Base-by-base conservation (phyloP, 129 eudicot genomes). In the Flaveria brownii region DNA sequence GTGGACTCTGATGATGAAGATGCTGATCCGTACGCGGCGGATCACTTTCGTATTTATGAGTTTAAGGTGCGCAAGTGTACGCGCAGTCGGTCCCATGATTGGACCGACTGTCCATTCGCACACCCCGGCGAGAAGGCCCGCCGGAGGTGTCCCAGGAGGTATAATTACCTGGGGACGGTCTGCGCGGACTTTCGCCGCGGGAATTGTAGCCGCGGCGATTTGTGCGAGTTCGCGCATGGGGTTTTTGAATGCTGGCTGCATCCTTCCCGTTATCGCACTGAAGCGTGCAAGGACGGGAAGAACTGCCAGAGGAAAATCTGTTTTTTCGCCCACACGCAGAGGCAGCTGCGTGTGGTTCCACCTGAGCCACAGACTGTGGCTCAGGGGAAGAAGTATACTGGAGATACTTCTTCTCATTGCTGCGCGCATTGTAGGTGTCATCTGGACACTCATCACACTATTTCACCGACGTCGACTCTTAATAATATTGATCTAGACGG, bases 181-280 rank as follows among this genome's bases (percentile, higher is more conserved):
- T 82, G 85, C 22, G 61, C 85, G 0, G 85, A 82, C 36, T 82
- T 82, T 39, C 85, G 85, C 0, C 80, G 77, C 26, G 85, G 85
- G 66, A 72, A 22, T 10, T 82, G 85, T 23, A 39, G 13, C 26
- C 80, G 77, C n/a, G 85, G 85, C 2, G 85, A 82, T 55, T 7
- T 68, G 26, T 82, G 85, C n/a, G 85, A 82, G 85, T 82, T 77
- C 49, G 85, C 85, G 14, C 85, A 82, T 12, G 85, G 85, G 17
- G 85, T 81, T 14, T 81, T 81, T 11, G 84, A 81, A 70, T 74
- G 84, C 17, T 81, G 84, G 84, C 81, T 81, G 17, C 85, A 82
- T 68, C 85, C 85, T 36, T 59, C 85, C 43, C 76, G 82, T 14
- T 82, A 76, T 43, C 82, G 85, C 2, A 82, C 85, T 25, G 82